Percentiles rank a stretch among this genome's conserved stretches.
These are phyloP conservation scores for Agapanthus africanus DNA, from an alignment of 106 monocot species.

Conservation along the genomic window DNA sequence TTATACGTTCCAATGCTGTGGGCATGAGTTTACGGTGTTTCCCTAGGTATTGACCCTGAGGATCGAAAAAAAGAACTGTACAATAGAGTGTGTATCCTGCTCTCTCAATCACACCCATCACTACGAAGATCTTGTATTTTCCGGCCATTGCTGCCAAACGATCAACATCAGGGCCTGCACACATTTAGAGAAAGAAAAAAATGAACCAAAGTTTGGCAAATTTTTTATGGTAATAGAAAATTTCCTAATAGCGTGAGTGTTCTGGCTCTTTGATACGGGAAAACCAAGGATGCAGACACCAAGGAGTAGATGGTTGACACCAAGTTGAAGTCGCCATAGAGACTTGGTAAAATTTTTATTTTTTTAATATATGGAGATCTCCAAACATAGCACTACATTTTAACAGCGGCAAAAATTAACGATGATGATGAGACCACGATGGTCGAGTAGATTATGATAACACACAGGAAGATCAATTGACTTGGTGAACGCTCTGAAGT, in stretches of 20 bases:
- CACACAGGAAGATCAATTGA: no score
- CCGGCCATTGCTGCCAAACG: conserved; percentile 78
- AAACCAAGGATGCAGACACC: no score
- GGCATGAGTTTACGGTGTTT: conserved; percentile 97
- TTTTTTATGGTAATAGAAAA: not conserved
- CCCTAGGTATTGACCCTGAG: conserved; percentile 75
- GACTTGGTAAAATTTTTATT: not conserved
- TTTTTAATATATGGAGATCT: not conserved
- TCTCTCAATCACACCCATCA: conserved; percentile 96
- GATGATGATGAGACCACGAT: no score
- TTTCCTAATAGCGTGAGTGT: not conserved
- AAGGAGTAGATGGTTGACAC: not conserved
- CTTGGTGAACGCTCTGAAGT: no score
- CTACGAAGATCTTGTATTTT: conserved; percentile 86
- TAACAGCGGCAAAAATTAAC: no score
- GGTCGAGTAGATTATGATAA: no score
- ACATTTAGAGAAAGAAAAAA: not conserved
- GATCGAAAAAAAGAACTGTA: conserved; percentile 85
- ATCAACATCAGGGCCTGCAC: conserved; percentile 83
- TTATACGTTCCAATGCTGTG: conserved; percentile 78
- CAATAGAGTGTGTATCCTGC: conserved; percentile 92
- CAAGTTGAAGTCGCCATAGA: not conserved
- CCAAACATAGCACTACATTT: no score
- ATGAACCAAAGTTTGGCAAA: not conserved
- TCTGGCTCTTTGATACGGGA: conserved; percentile 5